Conservation (phyloP, 2,329 filamentous ascomycete species). For the Trichoderma arundinaceum region DNA sequence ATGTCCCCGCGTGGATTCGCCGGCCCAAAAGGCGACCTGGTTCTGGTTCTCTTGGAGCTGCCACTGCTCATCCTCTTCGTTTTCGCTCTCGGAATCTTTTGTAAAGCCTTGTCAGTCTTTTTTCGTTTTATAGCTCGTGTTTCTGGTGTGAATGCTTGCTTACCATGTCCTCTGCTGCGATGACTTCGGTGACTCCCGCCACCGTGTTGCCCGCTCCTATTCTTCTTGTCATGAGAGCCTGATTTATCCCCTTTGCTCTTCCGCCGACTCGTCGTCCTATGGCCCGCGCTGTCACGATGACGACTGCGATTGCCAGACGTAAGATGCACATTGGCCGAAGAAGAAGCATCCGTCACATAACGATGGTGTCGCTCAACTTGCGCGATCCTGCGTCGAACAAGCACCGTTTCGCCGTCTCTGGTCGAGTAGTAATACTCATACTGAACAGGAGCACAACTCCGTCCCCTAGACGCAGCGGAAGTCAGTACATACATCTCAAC, state of each 20-base stretch:
- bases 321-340: conserved; percentile 6
- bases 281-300: background rate
- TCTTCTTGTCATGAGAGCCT: background rate
- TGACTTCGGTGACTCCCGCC: background rate
- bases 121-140: background rate
- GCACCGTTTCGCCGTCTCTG: conserved; percentile 1
- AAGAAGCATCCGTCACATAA: background rate
- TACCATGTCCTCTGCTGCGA: background rate
- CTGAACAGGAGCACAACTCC: background rate
- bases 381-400: background rate
- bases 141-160: background rate
- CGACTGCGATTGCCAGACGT: background rate
- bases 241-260: background rate
- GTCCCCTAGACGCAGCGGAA: background rate
- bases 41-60: background rate
- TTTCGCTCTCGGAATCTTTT: background rate
- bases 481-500: background rate
- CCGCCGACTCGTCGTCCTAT: background rate
- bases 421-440: conserved; percentile 3
- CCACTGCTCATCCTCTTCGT: background rate
- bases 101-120: background rate
- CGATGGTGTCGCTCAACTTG: background rate
- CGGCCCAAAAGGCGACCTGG: conserved; percentile 9
- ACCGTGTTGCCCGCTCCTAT: background rate
- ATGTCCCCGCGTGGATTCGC: background rate